Evolutionary conservation across 352 stramenopile species (phyloP), one percentile per base, ranked within the genome.

Genomic region (Pythium rhizo-oryzae): DNA sequence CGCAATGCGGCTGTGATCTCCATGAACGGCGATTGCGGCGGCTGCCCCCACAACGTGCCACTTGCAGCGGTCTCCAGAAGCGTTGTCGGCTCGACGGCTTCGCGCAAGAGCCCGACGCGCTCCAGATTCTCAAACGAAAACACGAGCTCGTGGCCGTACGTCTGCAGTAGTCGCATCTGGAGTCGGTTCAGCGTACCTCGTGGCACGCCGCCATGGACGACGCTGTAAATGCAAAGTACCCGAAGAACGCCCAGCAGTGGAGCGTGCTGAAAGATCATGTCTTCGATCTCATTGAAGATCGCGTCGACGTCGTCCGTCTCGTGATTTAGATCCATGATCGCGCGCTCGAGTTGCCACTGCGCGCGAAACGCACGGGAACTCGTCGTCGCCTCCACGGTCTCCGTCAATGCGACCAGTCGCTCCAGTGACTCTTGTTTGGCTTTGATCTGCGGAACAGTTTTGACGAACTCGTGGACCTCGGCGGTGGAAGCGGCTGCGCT

Each of bases 401-500:
- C 87, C 13, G 88, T 54, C 30, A 93, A 33, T 50, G 81, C 82
- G 15, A 91, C 80, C n/a, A 92, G 82, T 30, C 76, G 73, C 59
- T 90, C 82, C 5, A 92, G 69, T 1, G 74, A 59, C 24, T 87
- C 72, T 44, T 93, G 85, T 0, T 66, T 77, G 28, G 69, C 60
- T 41, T 92, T 89, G 68, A 92, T 84, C 21, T 80, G 67, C 19
- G 84, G 84, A 18, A 92, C 80, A 2, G 58, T 69, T 44, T 85
- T 88, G n/a, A 94, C 79, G 51, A 91, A 91, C 28, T 81, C 82
- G 41, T 92, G 83, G 39, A 93, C 76, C 68, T 93, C 82, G 28
- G 81, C 76, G 3, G 84, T 75, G 0, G 79, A 79, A 2, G 84
- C 84, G 0, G 64, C 75, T 11, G 66, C 47, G 53, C 78, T 86